Evolutionary conservation across 2,329 filamentous ascomycete genomes (phyloP), one percentile per base, ranked within the genome.

Genomic region (Fusarium sp.): DNA sequence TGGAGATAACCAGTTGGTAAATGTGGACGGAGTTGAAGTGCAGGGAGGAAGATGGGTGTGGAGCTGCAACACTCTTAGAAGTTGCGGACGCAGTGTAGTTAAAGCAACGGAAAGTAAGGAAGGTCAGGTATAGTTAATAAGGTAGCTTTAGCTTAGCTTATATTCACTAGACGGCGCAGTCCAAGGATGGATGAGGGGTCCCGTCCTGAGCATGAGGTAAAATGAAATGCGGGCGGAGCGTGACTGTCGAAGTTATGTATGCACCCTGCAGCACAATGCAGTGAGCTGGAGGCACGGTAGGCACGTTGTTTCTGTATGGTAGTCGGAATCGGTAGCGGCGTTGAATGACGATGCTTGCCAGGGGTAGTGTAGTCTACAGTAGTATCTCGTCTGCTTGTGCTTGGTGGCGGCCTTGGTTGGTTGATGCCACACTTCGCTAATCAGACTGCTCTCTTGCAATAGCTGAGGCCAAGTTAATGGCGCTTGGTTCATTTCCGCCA

Each of bases 311-410:
- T 73, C 69, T 68, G 56, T 60, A 31, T 31, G 28, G 28, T 31
- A 63, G 64, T 63, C 64, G 55, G 58, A 68, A 69, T 73, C 63
- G 71, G 63, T 67, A 72, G 60, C 59, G 66, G 69, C 55, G 56
- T 57, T 69, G 64, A 71, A 74, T 74, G 72, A 74, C 60, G 71
- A 74, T 75, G 59, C 63, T 60, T 49, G 63, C 69, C 70, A 74
- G 72, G 72, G 72, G 72, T 71, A 54, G 58, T 63, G 51, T 57
- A 56, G 49, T 40, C 39, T 40, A 22, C 39, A 40, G 18, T 17
- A 40, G 26, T 66, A 55, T 69, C 46, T 66, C 43, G 67, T 63
- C 28, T 44, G 51, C 57, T 50, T 31, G 55, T 61, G 51, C 33
- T 46, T 54, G 48, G 58, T 55, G 66, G 57, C 55, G 58, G 53